Percentiles rank a stretch among this genome's conserved stretches.
Evolutionary conservation across 2,329 filamentous ascomycete species (phyloP).

Genomic region (Trichoderma aggressivum): DNA sequence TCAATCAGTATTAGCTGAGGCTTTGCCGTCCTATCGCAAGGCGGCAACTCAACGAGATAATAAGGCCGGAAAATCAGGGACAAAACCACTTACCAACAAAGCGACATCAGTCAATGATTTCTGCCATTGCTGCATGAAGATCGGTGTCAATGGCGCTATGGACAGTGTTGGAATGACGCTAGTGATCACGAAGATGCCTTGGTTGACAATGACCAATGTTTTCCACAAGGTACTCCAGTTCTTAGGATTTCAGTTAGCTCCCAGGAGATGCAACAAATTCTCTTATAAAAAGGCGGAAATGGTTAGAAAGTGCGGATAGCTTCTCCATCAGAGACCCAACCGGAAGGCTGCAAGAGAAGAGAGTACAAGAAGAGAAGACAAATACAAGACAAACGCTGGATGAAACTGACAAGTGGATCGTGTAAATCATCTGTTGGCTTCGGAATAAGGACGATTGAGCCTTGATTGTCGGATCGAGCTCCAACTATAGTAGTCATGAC

Average conservation of each 20-base stretch:
- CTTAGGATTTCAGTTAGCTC: neutral
- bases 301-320: neutral
- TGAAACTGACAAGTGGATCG: neutral
- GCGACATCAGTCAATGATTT: neutral
- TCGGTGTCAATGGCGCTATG: neutral
- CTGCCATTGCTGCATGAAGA: neutral
- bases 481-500: neutral
- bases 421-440: neutral
- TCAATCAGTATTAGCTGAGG: neutral
- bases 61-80: neutral
- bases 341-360: neutral
- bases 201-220: neutral
- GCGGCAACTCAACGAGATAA: neutral
- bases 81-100: neutral
- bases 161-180: neutral
- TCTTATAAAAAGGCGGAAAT: neutral
- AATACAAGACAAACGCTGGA: neutral
- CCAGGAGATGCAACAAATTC: neutral
- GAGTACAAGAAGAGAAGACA: no score
- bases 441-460: neutral
- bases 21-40: neutral
- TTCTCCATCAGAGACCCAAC: neutral
- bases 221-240: neutral
- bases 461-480: neutral
- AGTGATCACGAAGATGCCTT: neutral